A percentile compares a stretch with the other conserved stretches of the same genome.
Evolutionary conservation across 2,329 filamentous ascomycete species (phyloP).

Genomic region (Paecilomyces sp.): DNA sequence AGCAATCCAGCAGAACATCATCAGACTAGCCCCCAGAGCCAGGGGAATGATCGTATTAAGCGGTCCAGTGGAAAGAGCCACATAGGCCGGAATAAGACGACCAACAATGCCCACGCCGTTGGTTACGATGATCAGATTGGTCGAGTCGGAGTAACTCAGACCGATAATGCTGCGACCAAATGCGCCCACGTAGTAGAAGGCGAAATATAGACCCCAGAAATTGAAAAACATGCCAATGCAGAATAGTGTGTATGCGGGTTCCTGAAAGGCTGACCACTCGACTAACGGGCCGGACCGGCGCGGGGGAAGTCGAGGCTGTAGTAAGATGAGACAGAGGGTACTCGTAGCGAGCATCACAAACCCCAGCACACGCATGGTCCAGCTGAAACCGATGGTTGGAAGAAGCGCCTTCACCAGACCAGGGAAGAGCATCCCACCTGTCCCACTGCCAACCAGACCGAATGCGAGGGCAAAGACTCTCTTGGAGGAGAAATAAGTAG

Average conservation of each 20-base stretch:
- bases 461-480: constrained; percentile 54
- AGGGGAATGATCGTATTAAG: constrained; percentile 55
- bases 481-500: constrained; percentile 57
- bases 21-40: constrained; percentile 33
- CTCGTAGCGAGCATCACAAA: constrained; percentile 50
- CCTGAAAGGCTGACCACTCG: constrained; percentile 46
- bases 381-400: constrained; percentile 55
- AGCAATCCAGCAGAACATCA: constrained; percentile 52
- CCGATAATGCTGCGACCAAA: constrained; percentile 32
- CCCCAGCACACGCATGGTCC: constrained; percentile 57
- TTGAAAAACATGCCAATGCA: constrained; percentile 36
- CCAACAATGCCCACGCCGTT: constrained; percentile 57
- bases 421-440: constrained; percentile 59
- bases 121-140: constrained; percentile 57
- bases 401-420: constrained; percentile 50
- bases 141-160: constrained; percentile 38
- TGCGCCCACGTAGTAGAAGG: constrained; percentile 42
- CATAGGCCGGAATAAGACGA: constrained; percentile 53
- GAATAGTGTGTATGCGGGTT: constrained; percentile 40
- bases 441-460: constrained; percentile 52
- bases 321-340: constrained; percentile 35
- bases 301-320: constrained; percentile 44
- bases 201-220: constrained; percentile 50
- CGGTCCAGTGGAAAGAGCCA: constrained; percentile 57
- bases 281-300: constrained; percentile 45